Conservation (phyloP, 306 rosid genomes). For the Ochetophila trinervis region DNA sequence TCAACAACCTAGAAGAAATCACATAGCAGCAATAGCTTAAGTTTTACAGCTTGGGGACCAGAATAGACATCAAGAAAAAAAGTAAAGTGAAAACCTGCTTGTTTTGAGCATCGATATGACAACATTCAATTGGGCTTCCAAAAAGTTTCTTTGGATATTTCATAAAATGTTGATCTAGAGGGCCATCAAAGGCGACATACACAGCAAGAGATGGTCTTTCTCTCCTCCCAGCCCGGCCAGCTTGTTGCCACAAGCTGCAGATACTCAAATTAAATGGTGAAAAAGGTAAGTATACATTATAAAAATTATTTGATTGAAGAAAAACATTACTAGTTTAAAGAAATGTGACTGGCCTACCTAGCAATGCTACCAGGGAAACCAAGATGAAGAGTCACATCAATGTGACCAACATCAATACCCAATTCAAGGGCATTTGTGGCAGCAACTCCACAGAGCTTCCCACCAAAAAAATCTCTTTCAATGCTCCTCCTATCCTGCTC, state of each 20-base stretch:
- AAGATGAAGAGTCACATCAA: constrained; percentile 90
- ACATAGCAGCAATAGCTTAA: constrained; percentile 19
- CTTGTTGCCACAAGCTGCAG: constrained; percentile 94
- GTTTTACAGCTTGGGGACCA: constrained; percentile 9
- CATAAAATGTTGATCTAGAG: constrained; percentile 96
- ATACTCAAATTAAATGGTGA: constrained; percentile 10
- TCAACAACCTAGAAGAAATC: constrained; percentile 62
- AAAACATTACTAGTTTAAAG: constrained; percentile 9
- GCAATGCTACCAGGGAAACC: constrained; percentile 97
- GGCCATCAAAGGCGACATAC: constrained; percentile 86
- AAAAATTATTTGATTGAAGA: constrained; percentile 18
- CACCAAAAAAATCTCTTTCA: constrained; percentile 80
- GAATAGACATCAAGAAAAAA: not conserved
- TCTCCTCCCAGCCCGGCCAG: constrained; percentile 97
- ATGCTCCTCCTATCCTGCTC: constrained; percentile 84
- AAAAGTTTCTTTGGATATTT: constrained; percentile 72
- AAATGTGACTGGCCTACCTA: constrained; percentile 43
- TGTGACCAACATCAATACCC: constrained; percentile 96
- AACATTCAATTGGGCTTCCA: constrained; percentile 86
- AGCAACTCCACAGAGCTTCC: constrained; percentile 80
- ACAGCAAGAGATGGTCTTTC: constrained; percentile 80
- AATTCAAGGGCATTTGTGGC: constrained; percentile 99
- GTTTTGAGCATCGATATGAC: constrained; percentile 80
- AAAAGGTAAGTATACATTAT: constrained; percentile 5
- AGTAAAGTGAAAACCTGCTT: constrained; percentile 55